Evolutionary conservation across 73 alveolate genomes (phyloP).

Genomic region (Paramecium caudatum): DNA sequence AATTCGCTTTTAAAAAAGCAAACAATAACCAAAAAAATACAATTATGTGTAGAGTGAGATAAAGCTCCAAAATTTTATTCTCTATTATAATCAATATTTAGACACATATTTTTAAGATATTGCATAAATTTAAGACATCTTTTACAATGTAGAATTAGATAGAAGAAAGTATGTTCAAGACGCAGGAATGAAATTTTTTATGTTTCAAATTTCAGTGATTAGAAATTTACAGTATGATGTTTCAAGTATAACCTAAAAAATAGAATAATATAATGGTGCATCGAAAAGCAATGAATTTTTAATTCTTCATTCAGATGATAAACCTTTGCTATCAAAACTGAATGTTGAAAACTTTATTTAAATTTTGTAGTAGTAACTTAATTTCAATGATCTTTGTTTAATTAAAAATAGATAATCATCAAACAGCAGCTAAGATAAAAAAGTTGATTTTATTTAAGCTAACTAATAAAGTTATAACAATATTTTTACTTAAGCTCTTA

Average conservation of each 20-base stretch:
- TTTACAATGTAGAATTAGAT: conserved; percentile 17
- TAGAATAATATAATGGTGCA: conserved; percentile 49
- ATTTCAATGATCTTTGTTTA: neutral
- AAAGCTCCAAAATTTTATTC: conserved; percentile 10
- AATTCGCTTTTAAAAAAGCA: neutral
- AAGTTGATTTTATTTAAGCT: conserved; percentile 23
- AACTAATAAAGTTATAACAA: neutral
- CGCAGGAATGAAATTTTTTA: conserved; percentile 47
- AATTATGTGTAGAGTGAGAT: conserved; percentile 3
- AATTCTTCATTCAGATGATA: neutral
- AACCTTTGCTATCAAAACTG: conserved; percentile 33
- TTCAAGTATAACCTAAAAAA: neutral
- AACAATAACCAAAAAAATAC: neutral
- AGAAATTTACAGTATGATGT: conserved; percentile 60
- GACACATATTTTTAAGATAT: conserved; percentile 62
- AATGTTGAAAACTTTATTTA: conserved; percentile 42
- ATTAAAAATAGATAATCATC: neutral
- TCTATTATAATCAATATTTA: conserved; percentile 48
- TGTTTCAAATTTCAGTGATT: conserved; percentile 44
- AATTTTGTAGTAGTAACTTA: neutral
- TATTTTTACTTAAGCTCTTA: neutral
- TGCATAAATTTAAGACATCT: conserved; percentile 37
- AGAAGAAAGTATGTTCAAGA: conserved; percentile 29
- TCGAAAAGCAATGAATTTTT: neutral
- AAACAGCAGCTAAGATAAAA: neutral